Evolutionary conservation across 2,329 filamentous ascomycete species (phyloP).

Genomic region (Fusarium nematophilum): DNA sequence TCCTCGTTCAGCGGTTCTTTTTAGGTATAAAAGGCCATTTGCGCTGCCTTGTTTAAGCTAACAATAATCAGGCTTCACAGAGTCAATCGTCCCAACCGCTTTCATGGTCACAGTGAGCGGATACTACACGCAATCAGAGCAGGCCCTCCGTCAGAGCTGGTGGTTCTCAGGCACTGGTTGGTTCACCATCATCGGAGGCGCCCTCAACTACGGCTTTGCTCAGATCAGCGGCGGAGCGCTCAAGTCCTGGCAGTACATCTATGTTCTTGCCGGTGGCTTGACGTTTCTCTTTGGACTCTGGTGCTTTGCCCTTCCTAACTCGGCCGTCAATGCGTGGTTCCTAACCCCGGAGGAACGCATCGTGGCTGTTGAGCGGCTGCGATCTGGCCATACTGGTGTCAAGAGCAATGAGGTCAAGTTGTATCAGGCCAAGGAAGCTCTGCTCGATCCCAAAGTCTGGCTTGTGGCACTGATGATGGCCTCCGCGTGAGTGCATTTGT

Average conservation of each 20-base stretch:
- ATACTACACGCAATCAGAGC: slow-evolving; percentile 74
- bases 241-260: slow-evolving; percentile 77
- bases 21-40: too few relatives aligned
- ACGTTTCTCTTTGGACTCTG: slow-evolving; percentile 73
- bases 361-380: slow-evolving; percentile 72
- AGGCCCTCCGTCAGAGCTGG: slow-evolving; percentile 72
- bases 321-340: slow-evolving; percentile 76
- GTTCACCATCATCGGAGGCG: slow-evolving; percentile 72
- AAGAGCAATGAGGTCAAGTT: slow-evolving; percentile 70
- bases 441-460: slow-evolving; percentile 71
- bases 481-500: too few relatives aligned
- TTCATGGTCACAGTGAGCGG: slow-evolving; percentile 73
- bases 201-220: slow-evolving; percentile 75
- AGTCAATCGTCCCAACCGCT: slow-evolving; percentile 72
- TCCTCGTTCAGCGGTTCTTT: slow-evolving; percentile 75
- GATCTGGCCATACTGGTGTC: slow-evolving; percentile 72
- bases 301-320: slow-evolving; percentile 75
- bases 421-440: slow-evolving; percentile 67
- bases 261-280: slow-evolving; percentile 72
- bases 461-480: slow-evolving; percentile 76
- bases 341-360: slow-evolving; percentile 70
- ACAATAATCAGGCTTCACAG: too few relatives aligned
- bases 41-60: too few relatives aligned
- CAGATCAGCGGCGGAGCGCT: slow-evolving; percentile 67
- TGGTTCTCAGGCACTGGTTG: slow-evolving; percentile 72